Evolutionary conservation across 139 green algal genomes (phyloP).

Genomic region (Coelastrella sp.): DNA sequence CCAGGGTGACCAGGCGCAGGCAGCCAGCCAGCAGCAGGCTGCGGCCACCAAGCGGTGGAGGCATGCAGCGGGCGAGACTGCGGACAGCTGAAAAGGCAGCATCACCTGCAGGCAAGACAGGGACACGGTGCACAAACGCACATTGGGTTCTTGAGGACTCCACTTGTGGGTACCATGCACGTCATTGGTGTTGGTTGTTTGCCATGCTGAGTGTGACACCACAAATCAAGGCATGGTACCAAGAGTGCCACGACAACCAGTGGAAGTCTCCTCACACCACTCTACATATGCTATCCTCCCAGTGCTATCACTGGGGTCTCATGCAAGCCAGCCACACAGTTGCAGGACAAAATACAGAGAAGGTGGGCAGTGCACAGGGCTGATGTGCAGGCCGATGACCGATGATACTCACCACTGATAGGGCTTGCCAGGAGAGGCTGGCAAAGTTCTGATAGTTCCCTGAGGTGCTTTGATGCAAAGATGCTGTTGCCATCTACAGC

Average conservation of each 20-base stretch:
- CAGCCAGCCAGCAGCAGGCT: constrained; percentile 63
- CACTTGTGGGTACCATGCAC: no score
- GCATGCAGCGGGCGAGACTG: constrained; percentile 74
- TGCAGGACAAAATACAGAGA: no score
- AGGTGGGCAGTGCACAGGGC: no score
- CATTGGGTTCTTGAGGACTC: no score
- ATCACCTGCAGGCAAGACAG: constrained; percentile 43
- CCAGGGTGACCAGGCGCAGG: constrained; percentile 71
- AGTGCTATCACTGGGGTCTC: no score
- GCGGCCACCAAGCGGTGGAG: constrained; percentile 56
- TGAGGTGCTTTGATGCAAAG: constrained; percentile 66
- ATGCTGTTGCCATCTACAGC: constrained; percentile 56
- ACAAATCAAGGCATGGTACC: not conserved
- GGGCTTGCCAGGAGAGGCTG: constrained; percentile 79
- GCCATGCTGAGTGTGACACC: not conserved
- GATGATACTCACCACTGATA: constrained; percentile 65
- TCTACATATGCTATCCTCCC: no score
- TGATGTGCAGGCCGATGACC: no score
- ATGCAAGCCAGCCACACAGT: no score
- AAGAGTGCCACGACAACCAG: no score
- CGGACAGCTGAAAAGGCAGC: constrained; percentile 71
- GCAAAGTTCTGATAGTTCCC: constrained; percentile 66
- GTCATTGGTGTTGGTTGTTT: no score
- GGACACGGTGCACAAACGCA: no score
- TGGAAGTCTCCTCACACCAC: no score